A percentile compares a stretch with the other conserved stretches of the same genome.
These are phyloP conservation scores for Microbotryum scabiosae DNA, from an alignment of 1,284 basidiomycete species.

Conservation along the genomic window DNA sequence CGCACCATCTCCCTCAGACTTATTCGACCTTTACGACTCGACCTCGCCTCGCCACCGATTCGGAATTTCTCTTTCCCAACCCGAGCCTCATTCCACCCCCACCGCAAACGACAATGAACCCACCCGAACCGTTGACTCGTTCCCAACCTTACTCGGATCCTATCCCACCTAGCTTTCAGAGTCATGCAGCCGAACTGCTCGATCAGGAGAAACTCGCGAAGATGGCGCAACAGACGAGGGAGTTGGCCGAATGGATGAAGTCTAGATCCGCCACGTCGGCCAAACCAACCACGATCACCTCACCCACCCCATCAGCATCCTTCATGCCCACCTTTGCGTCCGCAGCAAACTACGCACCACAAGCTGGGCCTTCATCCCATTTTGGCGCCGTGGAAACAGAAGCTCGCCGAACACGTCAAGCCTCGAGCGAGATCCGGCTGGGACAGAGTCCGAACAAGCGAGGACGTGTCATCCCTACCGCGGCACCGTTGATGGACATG, in stretches of 20 bases:
- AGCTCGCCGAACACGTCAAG: neutral
- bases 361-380: neutral
- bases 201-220: constrained; percentile 5
- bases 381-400: neutral
- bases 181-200: neutral
- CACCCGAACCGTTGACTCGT: neutral
- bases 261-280: no score
- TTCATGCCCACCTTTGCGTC: no score
- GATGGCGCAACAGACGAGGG: constrained; percentile 11
- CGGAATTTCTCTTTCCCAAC: neutral
- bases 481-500: no score
- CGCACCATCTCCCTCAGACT: neutral
- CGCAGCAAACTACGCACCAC: neutral
- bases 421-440: neutral
- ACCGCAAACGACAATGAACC: neutral
- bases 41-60: neutral
- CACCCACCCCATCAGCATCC: no score
- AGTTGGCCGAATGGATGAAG: constrained; percentile 10
- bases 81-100: neutral
- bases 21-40: neutral
- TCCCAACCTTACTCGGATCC: neutral
- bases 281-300: neutral
- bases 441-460: neutral
- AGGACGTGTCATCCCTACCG: no score
- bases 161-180: neutral